Percentiles rank a stretch among this genome's conserved stretches.
Evolutionary conservation across 345 rosid genomes (phyloP).

Genomic region (Gossypium bickii): DNA sequence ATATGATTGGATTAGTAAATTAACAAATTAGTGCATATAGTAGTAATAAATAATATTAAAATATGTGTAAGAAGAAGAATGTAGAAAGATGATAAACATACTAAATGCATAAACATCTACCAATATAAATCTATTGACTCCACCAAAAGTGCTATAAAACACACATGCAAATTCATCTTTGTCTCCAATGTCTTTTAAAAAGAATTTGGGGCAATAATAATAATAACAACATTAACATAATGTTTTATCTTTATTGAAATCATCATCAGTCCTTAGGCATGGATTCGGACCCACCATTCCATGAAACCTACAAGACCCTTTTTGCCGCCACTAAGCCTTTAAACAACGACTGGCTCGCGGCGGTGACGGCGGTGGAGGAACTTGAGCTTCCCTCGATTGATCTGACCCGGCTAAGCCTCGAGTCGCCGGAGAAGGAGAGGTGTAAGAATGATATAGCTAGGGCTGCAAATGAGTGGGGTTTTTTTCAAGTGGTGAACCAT

Average conservation of each 20-base stretch:
- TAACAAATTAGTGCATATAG: neutral
- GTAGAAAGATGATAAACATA: constrained; percentile 1
- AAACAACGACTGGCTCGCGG: neutral
- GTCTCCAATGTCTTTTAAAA: constrained; percentile 22
- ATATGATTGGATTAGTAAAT: neutral
- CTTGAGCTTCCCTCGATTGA: constrained; percentile 83
- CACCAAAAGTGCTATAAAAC: constrained; percentile 4
- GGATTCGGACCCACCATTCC: constrained; percentile 76
- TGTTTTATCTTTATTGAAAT: neutral
- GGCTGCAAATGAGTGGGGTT: constrained; percentile 82
- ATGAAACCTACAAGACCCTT: constrained; percentile 60
- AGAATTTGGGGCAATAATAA: constrained; percentile 8
- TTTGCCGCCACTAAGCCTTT: constrained; percentile 15
- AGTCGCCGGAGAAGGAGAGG: constrained; percentile 28
- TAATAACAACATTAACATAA: too few species aligned
- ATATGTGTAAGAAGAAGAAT: neutral
- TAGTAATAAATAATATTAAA: neutral
- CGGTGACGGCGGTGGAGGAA: constrained; percentile 44
- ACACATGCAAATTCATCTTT: constrained; percentile 26
- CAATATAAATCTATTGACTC: neutral
- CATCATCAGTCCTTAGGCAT: constrained; percentile 23
- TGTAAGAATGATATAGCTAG: constrained; percentile 66
- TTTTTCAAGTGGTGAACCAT: constrained; percentile 85
- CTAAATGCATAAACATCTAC: neutral
- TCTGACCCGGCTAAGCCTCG: constrained; percentile 33